Evolutionary conservation across 2,329 filamentous ascomycete genomes (phyloP).

Genomic region (Neonectria faginata): DNA sequence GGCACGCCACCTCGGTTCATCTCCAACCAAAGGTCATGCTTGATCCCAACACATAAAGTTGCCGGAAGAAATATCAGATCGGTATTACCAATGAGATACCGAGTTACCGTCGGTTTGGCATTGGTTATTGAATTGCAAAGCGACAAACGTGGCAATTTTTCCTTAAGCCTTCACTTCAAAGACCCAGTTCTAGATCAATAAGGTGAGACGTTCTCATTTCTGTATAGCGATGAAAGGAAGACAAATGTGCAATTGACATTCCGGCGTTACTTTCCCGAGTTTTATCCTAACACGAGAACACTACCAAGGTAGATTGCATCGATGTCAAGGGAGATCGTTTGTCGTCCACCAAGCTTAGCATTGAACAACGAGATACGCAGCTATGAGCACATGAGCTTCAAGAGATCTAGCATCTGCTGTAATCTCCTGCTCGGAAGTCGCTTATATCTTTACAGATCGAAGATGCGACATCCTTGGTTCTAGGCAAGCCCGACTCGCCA

Average conservation of each 20-base stretch:
- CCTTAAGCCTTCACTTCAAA: background rate
- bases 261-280: background rate
- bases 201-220: constrained; percentile 1
- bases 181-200: background rate
- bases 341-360: constrained; percentile 11
- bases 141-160: background rate
- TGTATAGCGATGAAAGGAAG: background rate
- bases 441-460: background rate
- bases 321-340: constrained; percentile 1
- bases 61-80: constrained; percentile 1
- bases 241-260: background rate
- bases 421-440: background rate
- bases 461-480: background rate
- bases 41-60: constrained; percentile 6
- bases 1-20: background rate
- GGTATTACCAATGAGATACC: constrained; percentile 6
- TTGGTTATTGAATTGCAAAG: background rate
- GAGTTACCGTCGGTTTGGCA: background rate
- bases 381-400: background rate
- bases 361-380: background rate
- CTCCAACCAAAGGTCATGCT: background rate
- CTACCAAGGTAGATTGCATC: background rate
- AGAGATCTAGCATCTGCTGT: background rate
- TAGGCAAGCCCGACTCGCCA: background rate
- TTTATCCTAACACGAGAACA: background rate